Evolutionary conservation across 2,329 filamentous ascomycete species (phyloP), one percentile per base, ranked within the genome.

Genomic region (Fonsecaea nubica): DNA sequence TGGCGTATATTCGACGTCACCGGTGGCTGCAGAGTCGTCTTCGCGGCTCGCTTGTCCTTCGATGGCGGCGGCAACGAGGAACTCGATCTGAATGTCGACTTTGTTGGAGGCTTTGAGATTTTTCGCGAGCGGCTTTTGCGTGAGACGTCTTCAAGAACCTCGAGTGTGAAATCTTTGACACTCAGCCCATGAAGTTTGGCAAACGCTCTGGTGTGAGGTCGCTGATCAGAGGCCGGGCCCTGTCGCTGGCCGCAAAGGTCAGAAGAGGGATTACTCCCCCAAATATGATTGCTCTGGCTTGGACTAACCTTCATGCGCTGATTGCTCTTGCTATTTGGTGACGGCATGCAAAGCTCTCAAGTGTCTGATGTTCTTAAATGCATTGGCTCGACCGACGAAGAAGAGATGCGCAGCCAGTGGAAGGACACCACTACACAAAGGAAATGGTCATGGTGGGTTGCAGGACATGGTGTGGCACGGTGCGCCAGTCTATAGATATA

Each of bases 111-210:
- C 36, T 38, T 10, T 38, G 36, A 38, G 36, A 38, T 15, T 15
- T 15, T 10, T 38, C 36, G 36, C 36, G 36, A 38, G 6, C 36
- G 36, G 13, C 1, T 13, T 38, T 38, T 38, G 36, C 36, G 10
- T 2, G 8, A 38, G 36, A 25, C 50, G 21, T 21, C 50, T 18
- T 53, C 50, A 4, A 53, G 50, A 4, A 32, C 50, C 18, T 32
- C 50, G 12, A 25, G 21, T 12, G 50, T 53, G 50, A 53, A 32
- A 53, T 53, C 10, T 32, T 53, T 13, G 50, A 53, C 50, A 53
- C 50, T 53, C 50, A 53, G 50, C 50, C 50, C 50, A 53, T 53
- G 50, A 53, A 53, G 50, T 53, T 25, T 53, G 50, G 50, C 50
- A 53, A 53, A 53, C 21, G 50, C 15, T 53, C 50, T 53, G 50